A percentile compares a stretch with the other conserved stretches of the same genome.
These are phyloP conservation scores for Trichoderma sp. DNA, from an alignment of 2,329 filamentous ascomycete genomes.

Conservation along the genomic window DNA sequence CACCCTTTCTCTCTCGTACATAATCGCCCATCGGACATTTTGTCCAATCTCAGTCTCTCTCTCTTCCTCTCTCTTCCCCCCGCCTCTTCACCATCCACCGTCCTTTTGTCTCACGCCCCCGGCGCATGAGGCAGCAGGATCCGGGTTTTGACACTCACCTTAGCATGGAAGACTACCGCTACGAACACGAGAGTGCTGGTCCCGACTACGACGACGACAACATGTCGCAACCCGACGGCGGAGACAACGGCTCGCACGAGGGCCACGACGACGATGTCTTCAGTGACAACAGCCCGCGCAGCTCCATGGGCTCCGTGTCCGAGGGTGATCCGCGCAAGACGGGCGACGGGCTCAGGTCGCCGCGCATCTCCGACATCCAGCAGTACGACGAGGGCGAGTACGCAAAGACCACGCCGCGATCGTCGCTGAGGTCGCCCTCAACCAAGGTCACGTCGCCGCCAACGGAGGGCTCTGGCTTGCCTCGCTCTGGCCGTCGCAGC, in stretches of 20 bases:
- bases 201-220: neutral
- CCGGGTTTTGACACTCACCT: conserved; percentile 46
- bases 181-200: neutral
- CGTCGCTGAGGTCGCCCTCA: conserved; percentile 42
- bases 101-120: conserved; percentile 4
- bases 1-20: neutral
- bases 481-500: conserved; percentile 50
- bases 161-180: conserved; percentile 20
- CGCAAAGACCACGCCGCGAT: conserved; percentile 51
- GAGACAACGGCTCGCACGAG: conserved; percentile 49
- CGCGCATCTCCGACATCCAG: conserved; percentile 50
- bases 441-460: neutral
- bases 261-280: conserved; percentile 57
- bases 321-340: conserved; percentile 35
- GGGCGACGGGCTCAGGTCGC: conserved; percentile 33
- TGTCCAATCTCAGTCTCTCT: neutral
- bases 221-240: conserved; percentile 23
- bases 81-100: neutral
- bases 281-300: conserved; percentile 55
- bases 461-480: conserved; percentile 53
- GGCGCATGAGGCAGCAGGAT: conserved; percentile 26
- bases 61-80: conserved; percentile 21
- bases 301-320: conserved; percentile 52
- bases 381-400: conserved; percentile 46
- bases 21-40: neutral